Percentiles rank a stretch among this genome's conserved stretches.
phyloP scores from a whole-genome alignment of 2,329 filamentous ascomycete genomes.

The Bipolaris oryzae region DNA sequence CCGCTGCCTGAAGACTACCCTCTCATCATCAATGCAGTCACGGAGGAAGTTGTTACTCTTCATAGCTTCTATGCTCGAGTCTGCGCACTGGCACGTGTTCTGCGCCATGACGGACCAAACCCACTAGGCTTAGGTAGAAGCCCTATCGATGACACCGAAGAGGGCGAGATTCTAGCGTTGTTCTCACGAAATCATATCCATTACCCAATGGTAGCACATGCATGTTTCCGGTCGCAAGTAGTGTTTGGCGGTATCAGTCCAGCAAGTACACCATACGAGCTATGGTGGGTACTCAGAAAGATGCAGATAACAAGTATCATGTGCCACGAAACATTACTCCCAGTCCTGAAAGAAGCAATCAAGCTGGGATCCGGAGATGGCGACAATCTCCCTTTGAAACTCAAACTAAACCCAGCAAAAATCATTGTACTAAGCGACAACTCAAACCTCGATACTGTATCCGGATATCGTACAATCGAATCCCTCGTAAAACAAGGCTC shows the following conservation, averaged over 20 bases:
- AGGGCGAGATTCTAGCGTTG: constrained; percentile 39
- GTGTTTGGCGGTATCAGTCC: constrained; percentile 43
- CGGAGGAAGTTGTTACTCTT: constrained; percentile 32
- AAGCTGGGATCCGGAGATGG: constrained; percentile 33
- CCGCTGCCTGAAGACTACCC: constrained; percentile 38
- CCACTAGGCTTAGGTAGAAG: constrained; percentile 27
- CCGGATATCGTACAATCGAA: constrained; percentile 33
- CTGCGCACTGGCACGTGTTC: constrained; percentile 36
- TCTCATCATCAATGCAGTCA: constrained; percentile 37
- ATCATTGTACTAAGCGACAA: constrained; percentile 38
- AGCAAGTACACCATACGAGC: constrained; percentile 37
- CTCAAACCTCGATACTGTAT: constrained; percentile 20
- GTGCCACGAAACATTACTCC: constrained; percentile 37
- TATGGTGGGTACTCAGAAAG: constrained; percentile 42
- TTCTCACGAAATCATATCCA: constrained; percentile 41
- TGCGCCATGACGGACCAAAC: constrained; percentile 37
- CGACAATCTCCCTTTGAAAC: constrained; percentile 26
- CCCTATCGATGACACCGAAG: constrained; percentile 30
- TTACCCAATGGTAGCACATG: constrained; percentile 40
- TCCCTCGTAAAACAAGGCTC: constrained; percentile 29
- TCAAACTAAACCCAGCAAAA: constrained; percentile 31
- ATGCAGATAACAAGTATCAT: constrained; percentile 41
- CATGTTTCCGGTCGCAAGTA: constrained; percentile 37
- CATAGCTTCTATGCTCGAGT: constrained; percentile 36
- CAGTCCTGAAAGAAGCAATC: constrained; percentile 31